phyloP scores from a whole-genome alignment of 2,329 filamentous ascomycete species.

The Pseudogymnoascus sp. region DNA sequence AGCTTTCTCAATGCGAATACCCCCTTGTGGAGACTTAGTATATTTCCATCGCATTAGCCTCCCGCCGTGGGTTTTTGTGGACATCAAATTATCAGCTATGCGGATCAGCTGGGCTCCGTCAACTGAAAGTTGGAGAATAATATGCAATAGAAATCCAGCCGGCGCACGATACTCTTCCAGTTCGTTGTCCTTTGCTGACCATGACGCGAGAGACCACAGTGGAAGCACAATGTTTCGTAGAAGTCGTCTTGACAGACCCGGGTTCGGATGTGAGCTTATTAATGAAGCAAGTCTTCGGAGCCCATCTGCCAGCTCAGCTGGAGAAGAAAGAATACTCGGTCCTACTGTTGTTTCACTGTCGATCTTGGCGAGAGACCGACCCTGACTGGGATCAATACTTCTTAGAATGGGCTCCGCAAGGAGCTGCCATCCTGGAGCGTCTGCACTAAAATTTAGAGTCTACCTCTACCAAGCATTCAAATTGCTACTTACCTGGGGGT shows the following conservation, averaged over 20 bases:
- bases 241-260: slow-evolving; percentile 56
- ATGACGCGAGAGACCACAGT: slow-evolving; percentile 56
- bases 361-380: neutral
- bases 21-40: slow-evolving; percentile 36
- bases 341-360: slow-evolving; percentile 34
- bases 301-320: slow-evolving; percentile 41
- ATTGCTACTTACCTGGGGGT: slow-evolving; percentile 40
- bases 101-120: slow-evolving; percentile 41
- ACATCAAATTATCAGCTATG: slow-evolving; percentile 50
- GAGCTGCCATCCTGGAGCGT: slow-evolving; percentile 52
- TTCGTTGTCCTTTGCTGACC: slow-evolving; percentile 33
- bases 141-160: slow-evolving; percentile 45
- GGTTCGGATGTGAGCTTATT: slow-evolving; percentile 57
- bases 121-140: slow-evolving; percentile 51
- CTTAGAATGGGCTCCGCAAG: slow-evolving; percentile 54
- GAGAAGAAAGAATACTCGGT: slow-evolving; percentile 39
- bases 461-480: neutral
- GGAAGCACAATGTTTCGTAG: slow-evolving; percentile 51
- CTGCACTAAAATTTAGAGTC: slow-evolving; percentile 28
- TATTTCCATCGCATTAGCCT: slow-evolving; percentile 45
- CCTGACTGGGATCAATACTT: slow-evolving; percentile 38
- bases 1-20: slow-evolving; percentile 42
- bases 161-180: slow-evolving; percentile 37
- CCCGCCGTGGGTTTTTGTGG: slow-evolving; percentile 38
- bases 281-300: slow-evolving; percentile 50